These are phyloP conservation scores for Cryptosporidium viatorum DNA, from an alignment of 169 alveolate genomes.

Conservation along the genomic window DNA sequence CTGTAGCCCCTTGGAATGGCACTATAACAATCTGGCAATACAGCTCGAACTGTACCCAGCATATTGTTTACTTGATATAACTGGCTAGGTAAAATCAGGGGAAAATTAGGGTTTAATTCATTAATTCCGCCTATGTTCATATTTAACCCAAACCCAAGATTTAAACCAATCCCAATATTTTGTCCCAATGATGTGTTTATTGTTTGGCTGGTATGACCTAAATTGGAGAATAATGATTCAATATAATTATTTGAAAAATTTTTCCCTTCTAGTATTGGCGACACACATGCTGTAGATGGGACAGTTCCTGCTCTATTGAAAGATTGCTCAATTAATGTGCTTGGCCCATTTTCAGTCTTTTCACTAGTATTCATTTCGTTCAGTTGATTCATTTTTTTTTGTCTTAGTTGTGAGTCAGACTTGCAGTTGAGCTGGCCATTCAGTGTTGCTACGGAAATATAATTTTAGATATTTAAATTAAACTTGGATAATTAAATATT, in stretches of 20 bases:
- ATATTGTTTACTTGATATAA: slow-evolving; percentile 15
- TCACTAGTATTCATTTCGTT: background rate
- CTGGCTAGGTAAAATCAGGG: slow-evolving; percentile 12
- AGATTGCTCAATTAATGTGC: slow-evolving; percentile 24
- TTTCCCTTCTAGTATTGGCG: slow-evolving; percentile 66
- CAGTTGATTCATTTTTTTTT: slow-evolving; percentile 34
- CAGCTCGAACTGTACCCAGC: slow-evolving; percentile 18
- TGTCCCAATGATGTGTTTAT: background rate
- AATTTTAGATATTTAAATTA: background rate
- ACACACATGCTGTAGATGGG: slow-evolving; percentile 72
- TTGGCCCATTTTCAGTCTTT: background rate
- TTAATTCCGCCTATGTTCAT: slow-evolving; percentile 16
- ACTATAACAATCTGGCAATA: slow-evolving; percentile 26
- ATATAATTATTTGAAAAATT: slow-evolving; percentile 13
- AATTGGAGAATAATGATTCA: slow-evolving; percentile 34
- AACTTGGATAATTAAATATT: background rate
- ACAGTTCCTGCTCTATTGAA: slow-evolving; percentile 1
- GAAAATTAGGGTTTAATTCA: slow-evolving; percentile 20
- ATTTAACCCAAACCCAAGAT: slow-evolving; percentile 47
- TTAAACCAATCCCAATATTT: slow-evolving; percentile 46
- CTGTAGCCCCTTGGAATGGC: slow-evolving; percentile 17
- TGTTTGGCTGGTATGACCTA: slow-evolving; percentile 7
- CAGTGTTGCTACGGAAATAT: background rate
- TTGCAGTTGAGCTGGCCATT: background rate
- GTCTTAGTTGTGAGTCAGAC: background rate